Evolutionary conservation across 1,284 basidiomycete genomes (phyloP).

Genomic region (Rhodotorula sp.): DNA sequence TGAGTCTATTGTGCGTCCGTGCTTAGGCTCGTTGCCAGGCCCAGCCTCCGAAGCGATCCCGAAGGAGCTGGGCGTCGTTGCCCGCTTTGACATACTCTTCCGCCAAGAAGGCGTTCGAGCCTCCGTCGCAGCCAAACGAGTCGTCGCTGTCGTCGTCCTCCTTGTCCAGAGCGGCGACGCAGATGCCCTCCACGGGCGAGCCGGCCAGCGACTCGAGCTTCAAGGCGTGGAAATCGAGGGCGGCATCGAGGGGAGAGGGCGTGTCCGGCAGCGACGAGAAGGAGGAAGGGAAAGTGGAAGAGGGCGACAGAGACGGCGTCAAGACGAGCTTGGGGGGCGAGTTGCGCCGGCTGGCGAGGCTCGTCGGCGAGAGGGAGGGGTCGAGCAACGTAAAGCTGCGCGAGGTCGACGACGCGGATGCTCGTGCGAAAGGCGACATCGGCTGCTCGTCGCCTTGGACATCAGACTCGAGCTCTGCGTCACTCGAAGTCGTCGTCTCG

Average conservation of each 20-base stretch:
- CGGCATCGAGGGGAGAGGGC: constrained; percentile 26
- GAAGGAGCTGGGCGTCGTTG: constrained; percentile 15
- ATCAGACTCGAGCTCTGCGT: too few relatives aligned
- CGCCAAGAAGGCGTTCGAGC: neutral
- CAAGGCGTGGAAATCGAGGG: constrained; percentile 31
- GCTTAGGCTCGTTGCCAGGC: constrained; percentile 8
- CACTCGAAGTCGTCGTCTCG: neutral
- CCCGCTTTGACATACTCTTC: constrained; percentile 30
- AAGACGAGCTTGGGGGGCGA: constrained; percentile 21
- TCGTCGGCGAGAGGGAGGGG: constrained; percentile 2
- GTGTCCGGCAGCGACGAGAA: neutral
- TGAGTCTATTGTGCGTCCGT: neutral
- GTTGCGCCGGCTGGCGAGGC: neutral
- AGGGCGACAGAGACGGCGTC: constrained; percentile 27
- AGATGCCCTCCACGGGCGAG: neutral
- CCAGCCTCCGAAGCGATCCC: constrained; percentile 18
- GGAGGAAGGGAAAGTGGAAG: neutral
- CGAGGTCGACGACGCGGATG: neutral
- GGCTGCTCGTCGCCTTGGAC: too few relatives aligned
- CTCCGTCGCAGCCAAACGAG: constrained; percentile 19
- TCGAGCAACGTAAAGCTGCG: constrained; percentile 16
- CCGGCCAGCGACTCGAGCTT: constrained; percentile 27
- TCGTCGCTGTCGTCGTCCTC: constrained; percentile 4
- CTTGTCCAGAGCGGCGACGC: neutral
- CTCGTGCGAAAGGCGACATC: neutral